Conservation (phyloP, 345 rosid species). For the Tarenaya hassleriana region DNA sequence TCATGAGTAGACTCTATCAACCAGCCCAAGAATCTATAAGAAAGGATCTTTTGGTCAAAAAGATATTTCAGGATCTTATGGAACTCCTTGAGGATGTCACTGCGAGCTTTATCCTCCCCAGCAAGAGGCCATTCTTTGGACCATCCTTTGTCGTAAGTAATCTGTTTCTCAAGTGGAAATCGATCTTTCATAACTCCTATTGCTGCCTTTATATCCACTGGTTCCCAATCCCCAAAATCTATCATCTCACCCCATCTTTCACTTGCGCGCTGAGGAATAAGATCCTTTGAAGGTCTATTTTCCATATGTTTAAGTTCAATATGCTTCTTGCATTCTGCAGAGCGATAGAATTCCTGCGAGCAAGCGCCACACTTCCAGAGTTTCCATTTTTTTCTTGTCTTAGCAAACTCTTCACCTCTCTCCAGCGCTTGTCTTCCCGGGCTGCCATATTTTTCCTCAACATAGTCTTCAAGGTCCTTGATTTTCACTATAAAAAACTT, state of each 20-base stretch:
- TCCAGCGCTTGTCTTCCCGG: not conserved
- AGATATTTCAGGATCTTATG: not conserved
- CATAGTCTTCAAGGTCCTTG: not conserved
- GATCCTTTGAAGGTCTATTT: not conserved
- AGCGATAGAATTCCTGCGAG: not conserved
- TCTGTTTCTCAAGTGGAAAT: not conserved
- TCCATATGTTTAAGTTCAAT: not conserved
- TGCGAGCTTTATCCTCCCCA: not conserved
- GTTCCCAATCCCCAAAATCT: constrained; percentile 1
- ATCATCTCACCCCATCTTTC: not conserved
- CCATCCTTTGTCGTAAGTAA: constrained; percentile 3
- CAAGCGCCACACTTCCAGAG: constrained; percentile 1
- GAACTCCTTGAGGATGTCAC: not conserved
- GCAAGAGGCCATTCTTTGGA: not conserved
- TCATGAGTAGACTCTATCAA: not conserved
- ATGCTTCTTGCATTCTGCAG: constrained; percentile 7
- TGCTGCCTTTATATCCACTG: not conserved
- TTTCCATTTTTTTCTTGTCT: not conserved
- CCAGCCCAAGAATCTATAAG: not conserved
- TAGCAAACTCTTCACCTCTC: not conserved
- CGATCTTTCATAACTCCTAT: not conserved
- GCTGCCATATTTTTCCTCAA: not conserved
- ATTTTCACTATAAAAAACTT: not conserved
- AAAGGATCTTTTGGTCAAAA: not conserved
- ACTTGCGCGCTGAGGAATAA: not conserved